phyloP scores from a whole-genome alignment of 169 alveolate genomes.

The Eimeria zaria region DNA sequence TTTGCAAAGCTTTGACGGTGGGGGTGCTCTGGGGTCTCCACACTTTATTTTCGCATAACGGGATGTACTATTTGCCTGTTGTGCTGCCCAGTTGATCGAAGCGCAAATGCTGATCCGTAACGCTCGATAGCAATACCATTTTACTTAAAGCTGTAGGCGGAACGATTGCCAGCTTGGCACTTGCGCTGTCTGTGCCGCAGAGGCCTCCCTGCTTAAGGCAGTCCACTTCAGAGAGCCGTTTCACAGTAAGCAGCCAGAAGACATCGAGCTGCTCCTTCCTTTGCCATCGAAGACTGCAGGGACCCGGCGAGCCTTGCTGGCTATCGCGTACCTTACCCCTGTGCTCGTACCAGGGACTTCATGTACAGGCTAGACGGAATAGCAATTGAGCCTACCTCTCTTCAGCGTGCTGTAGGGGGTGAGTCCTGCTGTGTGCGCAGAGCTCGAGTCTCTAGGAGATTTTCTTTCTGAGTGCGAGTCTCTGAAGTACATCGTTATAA shows the following conservation, averaged over 20 bases:
- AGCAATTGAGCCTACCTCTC: background rate
- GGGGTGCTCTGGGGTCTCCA: background rate
- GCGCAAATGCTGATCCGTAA: background rate
- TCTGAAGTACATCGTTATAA: slow-evolving; percentile 3
- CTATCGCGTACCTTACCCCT: background rate
- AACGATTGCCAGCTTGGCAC: background rate
- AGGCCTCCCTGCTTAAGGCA: slow-evolving; percentile 62
- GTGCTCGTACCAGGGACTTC: background rate
- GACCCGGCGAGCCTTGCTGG: background rate
- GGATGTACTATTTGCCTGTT: background rate
- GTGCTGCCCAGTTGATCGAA: background rate
- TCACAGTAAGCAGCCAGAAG: slow-evolving; percentile 11
- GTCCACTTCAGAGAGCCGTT: slow-evolving; percentile 34
- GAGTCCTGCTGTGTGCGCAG: background rate
- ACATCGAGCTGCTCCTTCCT: background rate
- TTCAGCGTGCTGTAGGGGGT: background rate
- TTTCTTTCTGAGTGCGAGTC: slow-evolving; percentile 59
- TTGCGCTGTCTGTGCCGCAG: background rate
- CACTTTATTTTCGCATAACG: background rate
- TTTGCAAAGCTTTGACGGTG: slow-evolving; percentile 57
- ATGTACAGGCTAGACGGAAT: background rate
- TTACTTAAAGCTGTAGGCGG: background rate
- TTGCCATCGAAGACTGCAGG: background rate
- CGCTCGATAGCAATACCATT: background rate
- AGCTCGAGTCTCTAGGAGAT: slow-evolving; percentile 38